Conservation (phyloP, 306 rosid genomes). For the Dryas drummondii region DNA sequence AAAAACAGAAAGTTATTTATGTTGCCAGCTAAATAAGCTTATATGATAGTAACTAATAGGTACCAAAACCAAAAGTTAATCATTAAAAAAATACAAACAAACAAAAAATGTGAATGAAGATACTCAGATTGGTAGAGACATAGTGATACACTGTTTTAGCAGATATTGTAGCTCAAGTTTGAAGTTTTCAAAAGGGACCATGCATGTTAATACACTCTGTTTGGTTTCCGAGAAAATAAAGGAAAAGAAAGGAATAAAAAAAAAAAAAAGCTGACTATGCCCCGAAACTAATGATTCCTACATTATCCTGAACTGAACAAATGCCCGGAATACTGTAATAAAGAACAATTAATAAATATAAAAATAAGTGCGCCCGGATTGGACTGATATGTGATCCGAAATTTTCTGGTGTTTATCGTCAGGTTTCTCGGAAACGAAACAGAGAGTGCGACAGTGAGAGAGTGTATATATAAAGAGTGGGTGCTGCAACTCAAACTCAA, state of each 20-base stretch:
- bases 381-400: neutral
- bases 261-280: neutral
- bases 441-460: neutral
- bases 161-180: conserved; percentile 3
- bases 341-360: too few species aligned
- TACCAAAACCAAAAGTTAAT: neutral
- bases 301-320: neutral
- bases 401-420: neutral
- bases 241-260: neutral
- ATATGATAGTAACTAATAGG: neutral
- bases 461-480: neutral
- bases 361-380: neutral
- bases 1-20: neutral
- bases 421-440: conserved; percentile 22
- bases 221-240: conserved; percentile 29
- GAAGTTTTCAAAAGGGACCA: neutral
- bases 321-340: neutral
- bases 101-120: neutral
- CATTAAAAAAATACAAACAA: neutral
- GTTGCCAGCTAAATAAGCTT: conserved; percentile 11
- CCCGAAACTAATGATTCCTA: neutral
- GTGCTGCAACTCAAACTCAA: too few species aligned
- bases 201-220: conserved; percentile 10
- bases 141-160: neutral
- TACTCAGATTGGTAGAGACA: conserved; percentile 3